A percentile compares a stretch with the other conserved stretches of the same genome.
Conservation (phyloP, 129 eudicot species). For the Solidago caesia region DNA sequence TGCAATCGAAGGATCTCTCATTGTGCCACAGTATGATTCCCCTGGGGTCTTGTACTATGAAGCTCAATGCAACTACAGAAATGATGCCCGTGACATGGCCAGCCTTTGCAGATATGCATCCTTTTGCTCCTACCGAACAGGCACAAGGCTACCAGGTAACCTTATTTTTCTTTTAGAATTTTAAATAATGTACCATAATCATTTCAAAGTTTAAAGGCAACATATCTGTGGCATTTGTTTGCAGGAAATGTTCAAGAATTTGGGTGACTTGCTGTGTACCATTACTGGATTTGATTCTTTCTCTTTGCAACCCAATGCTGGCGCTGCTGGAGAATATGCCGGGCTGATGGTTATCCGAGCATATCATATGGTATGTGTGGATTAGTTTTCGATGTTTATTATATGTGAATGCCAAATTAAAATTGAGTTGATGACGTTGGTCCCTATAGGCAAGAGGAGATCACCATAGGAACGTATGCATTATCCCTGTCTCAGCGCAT, state of each 20-base stretch:
- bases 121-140: slow-evolving; percentile 92
- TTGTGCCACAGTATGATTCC: slow-evolving; percentile 99
- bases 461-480: slow-evolving; percentile 88
- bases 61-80: slow-evolving; percentile 95
- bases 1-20: slow-evolving; percentile 91
- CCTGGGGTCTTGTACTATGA: slow-evolving; percentile 96
- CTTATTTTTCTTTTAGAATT: neutral
- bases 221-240: slow-evolving; percentile 4
- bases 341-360: slow-evolving; percentile 99
- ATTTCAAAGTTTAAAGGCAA: neutral
- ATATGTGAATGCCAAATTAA: neutral
- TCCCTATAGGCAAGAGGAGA: slow-evolving; percentile 84
- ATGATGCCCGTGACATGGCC: slow-evolving; percentile 99
- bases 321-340: slow-evolving; percentile 98
- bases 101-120: slow-evolving; percentile 75
- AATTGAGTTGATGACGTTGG: neutral
- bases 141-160: slow-evolving; percentile 78
- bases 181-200: neutral
- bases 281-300: slow-evolving; percentile 93
- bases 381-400: neutral
- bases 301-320: slow-evolving; percentile 98
- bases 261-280: slow-evolving; percentile 81
- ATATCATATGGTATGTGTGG: slow-evolving; percentile 65
- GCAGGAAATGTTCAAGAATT: slow-evolving; percentile 87
- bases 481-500: slow-evolving; percentile 94